These are phyloP conservation scores for Erythrophleum ivorense DNA, from an alignment of 331 rosid species.

Conservation along the genomic window DNA sequence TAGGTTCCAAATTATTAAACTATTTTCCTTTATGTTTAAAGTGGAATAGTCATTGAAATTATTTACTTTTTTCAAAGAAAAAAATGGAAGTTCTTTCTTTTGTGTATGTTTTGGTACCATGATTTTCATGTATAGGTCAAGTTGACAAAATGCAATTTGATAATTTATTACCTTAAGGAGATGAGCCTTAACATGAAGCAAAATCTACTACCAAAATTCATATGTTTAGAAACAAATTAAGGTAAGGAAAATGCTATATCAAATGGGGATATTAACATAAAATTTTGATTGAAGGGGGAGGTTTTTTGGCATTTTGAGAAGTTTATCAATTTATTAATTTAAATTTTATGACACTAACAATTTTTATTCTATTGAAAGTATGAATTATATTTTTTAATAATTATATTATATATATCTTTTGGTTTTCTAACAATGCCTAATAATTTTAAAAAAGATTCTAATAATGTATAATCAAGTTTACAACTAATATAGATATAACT, in stretches of 20 bases:
- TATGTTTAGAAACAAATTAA: constrained; percentile 43
- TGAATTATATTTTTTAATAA: too few relatives aligned
- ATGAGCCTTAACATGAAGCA: constrained; percentile 43
- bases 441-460: too few relatives aligned
- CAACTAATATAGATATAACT: too few relatives aligned
- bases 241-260: constrained; percentile 80
- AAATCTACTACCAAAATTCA: constrained; percentile 43
- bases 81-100: constrained; percentile 6
- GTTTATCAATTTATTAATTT: too few relatives aligned
- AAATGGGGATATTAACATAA: constrained; percentile 50
- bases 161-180: constrained; percentile 39
- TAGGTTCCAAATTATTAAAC: not conserved
- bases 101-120: constrained; percentile 31
- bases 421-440: too few relatives aligned
- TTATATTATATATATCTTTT: too few relatives aligned
- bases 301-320: not conserved
- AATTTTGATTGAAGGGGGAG: constrained; percentile 53
- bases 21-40: constrained; percentile 5
- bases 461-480: too few relatives aligned
- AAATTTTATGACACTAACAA: too few relatives aligned
- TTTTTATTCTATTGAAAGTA: too few relatives aligned
- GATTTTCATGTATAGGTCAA: constrained; percentile 47
- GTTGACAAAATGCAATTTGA: constrained; percentile 39
- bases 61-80: constrained; percentile 20
- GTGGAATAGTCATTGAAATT: not conserved